These are phyloP conservation scores for Phylloporus rhodoxanthus DNA, from an alignment of 768 basidiomycete genomes.

Conservation along the genomic window DNA sequence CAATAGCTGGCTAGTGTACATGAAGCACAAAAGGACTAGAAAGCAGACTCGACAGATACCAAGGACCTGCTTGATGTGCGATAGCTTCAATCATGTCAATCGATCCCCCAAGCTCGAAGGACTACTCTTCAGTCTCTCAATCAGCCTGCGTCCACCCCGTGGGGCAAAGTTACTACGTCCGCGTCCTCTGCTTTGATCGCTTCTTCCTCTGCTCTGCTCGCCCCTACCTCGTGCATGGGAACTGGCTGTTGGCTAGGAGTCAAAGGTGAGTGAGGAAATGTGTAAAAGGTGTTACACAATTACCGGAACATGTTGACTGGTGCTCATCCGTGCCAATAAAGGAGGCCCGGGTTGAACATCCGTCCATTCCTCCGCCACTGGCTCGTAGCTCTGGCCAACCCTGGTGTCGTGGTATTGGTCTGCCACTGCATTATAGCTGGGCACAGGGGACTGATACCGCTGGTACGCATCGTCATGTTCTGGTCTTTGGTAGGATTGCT, in stretches of 20 bases:
- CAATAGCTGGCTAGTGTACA: slow-evolving; percentile 1
- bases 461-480: slow-evolving; percentile 13
- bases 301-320: slow-evolving; percentile 19
- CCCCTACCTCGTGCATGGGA: slow-evolving; percentile 21
- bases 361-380: slow-evolving; percentile 8
- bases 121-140: slow-evolving; percentile 12
- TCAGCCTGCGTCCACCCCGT: slow-evolving; percentile 15
- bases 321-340: slow-evolving; percentile 23
- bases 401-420: slow-evolving; percentile 9
- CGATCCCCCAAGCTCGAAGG: slow-evolving; percentile 18
- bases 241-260: slow-evolving; percentile 10
- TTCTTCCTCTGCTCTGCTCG: slow-evolving; percentile 15
- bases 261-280: background rate
- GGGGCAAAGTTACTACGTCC: slow-evolving; percentile 9
- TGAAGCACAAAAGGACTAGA: background rate
- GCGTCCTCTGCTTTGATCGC: slow-evolving; percentile 18
- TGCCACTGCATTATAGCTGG: background rate
- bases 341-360: slow-evolving; percentile 13
- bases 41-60: background rate
- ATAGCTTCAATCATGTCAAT: slow-evolving; percentile 10
- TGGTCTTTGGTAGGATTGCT: slow-evolving; percentile 9
- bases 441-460: slow-evolving; percentile 4
- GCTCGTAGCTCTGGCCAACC: slow-evolving; percentile 10
- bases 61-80: background rate
- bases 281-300: background rate